Conservation (phyloP, 768 basidiomycete species). For the Leucocoprinus sp. region DNA sequence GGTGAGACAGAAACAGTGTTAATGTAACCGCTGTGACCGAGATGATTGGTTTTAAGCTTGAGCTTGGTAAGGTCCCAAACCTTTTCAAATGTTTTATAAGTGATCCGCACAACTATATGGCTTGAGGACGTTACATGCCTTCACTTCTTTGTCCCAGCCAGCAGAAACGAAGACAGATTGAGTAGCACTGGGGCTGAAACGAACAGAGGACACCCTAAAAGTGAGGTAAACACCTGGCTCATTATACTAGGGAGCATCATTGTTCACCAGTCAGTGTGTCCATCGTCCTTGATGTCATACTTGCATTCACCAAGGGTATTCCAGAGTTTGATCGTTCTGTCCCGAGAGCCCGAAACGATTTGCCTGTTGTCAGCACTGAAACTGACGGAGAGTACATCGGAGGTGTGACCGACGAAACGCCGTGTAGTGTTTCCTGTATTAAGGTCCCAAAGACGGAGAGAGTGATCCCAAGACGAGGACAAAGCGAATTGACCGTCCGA, state of each 20-base stretch:
- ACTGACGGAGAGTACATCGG: conserved; percentile 97
- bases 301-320: conserved; percentile 99
- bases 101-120: background rate
- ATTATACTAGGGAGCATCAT: conserved; percentile 13
- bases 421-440: conserved; percentile 96
- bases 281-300: conserved; percentile 98
- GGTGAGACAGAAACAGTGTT: conserved; percentile 98
- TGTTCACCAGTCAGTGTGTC: conserved; percentile 86
- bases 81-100: conserved; percentile 58
- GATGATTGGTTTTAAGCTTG: conserved; percentile 99
- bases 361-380: conserved; percentile 99
- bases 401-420: conserved; percentile 95
- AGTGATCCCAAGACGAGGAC: conserved; percentile 99
- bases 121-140: conserved; percentile 50
- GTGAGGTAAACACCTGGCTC: conserved; percentile 7
- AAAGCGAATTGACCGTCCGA: conserved; percentile 99
- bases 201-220: conserved; percentile 92
- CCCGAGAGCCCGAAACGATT: conserved; percentile 97
- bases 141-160: conserved; percentile 99
- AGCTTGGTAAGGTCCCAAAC: conserved; percentile 99
- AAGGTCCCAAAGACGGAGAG: conserved; percentile 98
- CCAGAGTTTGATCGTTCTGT: conserved; percentile 98
- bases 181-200: conserved; percentile 95
- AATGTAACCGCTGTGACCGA: conserved; percentile 98
- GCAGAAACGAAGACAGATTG: conserved; percentile 99